phyloP scores from a whole-genome alignment of 2,329 filamentous ascomycete genomes.

The Beauveria varroae region DNA sequence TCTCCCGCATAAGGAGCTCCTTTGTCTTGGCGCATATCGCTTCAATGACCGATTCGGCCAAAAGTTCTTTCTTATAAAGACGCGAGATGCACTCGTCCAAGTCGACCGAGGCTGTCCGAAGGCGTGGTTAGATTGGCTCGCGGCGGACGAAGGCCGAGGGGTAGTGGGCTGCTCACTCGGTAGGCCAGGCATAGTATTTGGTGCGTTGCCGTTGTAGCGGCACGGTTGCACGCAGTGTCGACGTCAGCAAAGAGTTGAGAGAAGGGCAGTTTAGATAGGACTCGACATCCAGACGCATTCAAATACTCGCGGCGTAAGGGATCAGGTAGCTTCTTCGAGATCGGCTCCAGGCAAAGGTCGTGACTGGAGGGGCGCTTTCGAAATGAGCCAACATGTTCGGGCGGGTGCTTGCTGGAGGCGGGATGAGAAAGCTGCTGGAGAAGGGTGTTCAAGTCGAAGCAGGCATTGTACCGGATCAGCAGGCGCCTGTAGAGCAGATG shows the following conservation, averaged over 20 bases:
- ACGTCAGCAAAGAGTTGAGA: not conserved
- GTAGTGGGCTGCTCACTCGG: constrained; percentile 37
- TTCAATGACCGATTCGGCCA: constrained; percentile 96
- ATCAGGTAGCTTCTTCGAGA: constrained; percentile 15
- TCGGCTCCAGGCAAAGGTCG: constrained; percentile 29
- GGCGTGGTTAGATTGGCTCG: not conserved
- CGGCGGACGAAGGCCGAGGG: not conserved
- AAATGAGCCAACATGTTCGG: constrained; percentile 36
- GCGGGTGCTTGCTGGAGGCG: not conserved
- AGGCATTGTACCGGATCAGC: not conserved
- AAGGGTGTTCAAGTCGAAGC: not conserved
- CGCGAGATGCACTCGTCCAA: constrained; percentile 97
- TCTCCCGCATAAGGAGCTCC: constrained; percentile 98
- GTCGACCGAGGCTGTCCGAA: constrained; percentile 74
- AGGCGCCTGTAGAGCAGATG: not conserved
- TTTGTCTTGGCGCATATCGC: constrained; percentile 99
- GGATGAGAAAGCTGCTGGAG: not conserved
- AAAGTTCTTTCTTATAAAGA: constrained; percentile 92
- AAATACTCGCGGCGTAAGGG: not conserved
- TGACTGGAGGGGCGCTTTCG: constrained; percentile 27
- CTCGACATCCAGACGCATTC: not conserved
- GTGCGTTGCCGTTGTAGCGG: not conserved
- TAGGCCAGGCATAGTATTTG: constrained; percentile 45
- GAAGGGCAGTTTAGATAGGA: not conserved
- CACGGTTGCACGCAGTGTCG: not conserved